Evolutionary conservation across 2,329 filamentous ascomycete species (phyloP).

Genomic region (Fusarium fujikuroi): DNA sequence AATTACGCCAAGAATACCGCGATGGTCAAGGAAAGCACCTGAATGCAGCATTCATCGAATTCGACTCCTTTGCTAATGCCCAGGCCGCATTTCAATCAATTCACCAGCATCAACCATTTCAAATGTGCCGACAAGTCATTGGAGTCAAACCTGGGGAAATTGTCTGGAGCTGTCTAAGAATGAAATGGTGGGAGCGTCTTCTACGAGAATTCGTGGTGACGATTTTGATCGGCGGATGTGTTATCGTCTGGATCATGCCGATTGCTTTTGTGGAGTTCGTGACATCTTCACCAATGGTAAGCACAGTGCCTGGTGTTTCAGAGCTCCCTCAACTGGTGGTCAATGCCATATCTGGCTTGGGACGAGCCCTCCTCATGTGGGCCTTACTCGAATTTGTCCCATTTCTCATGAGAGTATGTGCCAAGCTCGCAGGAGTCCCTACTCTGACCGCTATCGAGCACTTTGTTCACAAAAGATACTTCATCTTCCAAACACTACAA

Average conservation of each 20-base stretch:
- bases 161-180: not conserved
- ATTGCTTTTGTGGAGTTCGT: rapidly evolving
- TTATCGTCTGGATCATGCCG: not conserved
- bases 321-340: not conserved
- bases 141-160: not conserved
- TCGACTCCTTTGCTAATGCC: not conserved
- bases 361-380: rapidly evolving
- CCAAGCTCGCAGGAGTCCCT: rapidly evolving
- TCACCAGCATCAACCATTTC: not conserved
- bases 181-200: not conserved
- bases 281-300: not conserved
- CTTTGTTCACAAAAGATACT: not conserved
- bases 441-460: not conserved
- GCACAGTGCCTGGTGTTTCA: rapidly evolving
- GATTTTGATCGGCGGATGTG: rapidly evolving
- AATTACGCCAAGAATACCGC: not conserved
- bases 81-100: not conserved
- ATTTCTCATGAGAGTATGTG: not conserved
- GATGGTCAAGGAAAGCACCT: rapidly evolving
- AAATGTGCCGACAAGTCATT: not conserved
- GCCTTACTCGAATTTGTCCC: not conserved
- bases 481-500: not conserved
- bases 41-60: not conserved
- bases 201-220: not conserved
- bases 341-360: not conserved